phyloP scores from a whole-genome alignment of 768 basidiomycete genomes.

The Gyrodon lividus region DNA sequence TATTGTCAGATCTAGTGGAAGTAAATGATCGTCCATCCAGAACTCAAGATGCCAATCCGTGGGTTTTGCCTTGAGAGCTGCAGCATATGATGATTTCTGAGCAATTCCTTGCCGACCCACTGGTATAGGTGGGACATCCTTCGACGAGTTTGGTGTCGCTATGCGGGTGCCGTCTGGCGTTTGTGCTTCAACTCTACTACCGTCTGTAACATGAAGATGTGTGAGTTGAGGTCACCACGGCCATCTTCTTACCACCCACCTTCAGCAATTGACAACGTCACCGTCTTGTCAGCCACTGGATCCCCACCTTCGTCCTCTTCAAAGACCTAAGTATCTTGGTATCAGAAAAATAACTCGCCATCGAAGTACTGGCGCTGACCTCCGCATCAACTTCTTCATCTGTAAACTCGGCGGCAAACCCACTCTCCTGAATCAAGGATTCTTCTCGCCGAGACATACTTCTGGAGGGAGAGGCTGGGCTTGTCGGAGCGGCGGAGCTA shows the following conservation, averaged over 20 bases:
- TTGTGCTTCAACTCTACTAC: slow-evolving; percentile 91
- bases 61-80: slow-evolving; percentile 89
- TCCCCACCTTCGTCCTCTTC: slow-evolving; percentile 85
- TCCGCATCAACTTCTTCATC: slow-evolving; percentile 88
- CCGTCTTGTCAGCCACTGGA: slow-evolving; percentile 75
- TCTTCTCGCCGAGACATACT: slow-evolving; percentile 39
- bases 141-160: slow-evolving; percentile 73
- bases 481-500: slow-evolving; percentile 19
- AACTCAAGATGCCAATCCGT: slow-evolving; percentile 98
- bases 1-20: slow-evolving; percentile 87
- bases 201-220: slow-evolving; percentile 51
- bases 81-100: slow-evolving; percentile 78
- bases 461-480: slow-evolving; percentile 29
- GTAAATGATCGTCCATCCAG: slow-evolving; percentile 81
- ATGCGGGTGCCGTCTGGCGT: slow-evolving; percentile 96
- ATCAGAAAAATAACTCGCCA: slow-evolving; percentile 12
- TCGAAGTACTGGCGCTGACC: slow-evolving; percentile 26
- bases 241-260: slow-evolving; percentile 42
- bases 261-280: slow-evolving; percentile 79
- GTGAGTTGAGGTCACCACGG: slow-evolving; percentile 5
- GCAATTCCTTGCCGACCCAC: slow-evolving; percentile 32
- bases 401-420: slow-evolving; percentile 70
- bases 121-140: slow-evolving; percentile 38
- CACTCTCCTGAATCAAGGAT: slow-evolving; percentile 58
- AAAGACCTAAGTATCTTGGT: slow-evolving; percentile 51